phyloP scores from a whole-genome alignment of 805 yeast genomes.

The Spathaspora arborariae region DNA sequence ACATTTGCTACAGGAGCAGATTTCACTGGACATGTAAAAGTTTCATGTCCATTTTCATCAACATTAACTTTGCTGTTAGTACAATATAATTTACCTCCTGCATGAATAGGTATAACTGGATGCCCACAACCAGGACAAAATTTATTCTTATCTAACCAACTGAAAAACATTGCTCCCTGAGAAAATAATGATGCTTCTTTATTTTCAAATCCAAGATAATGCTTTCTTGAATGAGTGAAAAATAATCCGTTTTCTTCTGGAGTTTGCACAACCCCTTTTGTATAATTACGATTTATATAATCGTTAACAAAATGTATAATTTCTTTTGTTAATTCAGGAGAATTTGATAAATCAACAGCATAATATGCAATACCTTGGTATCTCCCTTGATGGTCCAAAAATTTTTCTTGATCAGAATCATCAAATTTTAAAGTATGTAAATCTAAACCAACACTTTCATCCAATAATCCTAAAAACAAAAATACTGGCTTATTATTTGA shows the following conservation, averaged over 20 bases:
- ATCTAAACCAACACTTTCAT: conserved; percentile 41
- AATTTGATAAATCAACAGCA: conserved; percentile 54
- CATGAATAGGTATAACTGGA: conserved; percentile 55
- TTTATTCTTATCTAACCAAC: conserved; percentile 73
- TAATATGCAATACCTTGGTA: conserved; percentile 62
- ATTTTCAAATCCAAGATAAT: conserved; percentile 29
- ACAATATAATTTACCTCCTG: conserved; percentile 62
- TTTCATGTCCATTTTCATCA: conserved; percentile 13
- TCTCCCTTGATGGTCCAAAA: conserved; percentile 41
- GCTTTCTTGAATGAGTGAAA: conserved; percentile 34
- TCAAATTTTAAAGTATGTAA: conserved; percentile 23
- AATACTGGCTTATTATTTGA: conserved; percentile 32
- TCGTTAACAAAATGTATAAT: conserved; percentile 22
- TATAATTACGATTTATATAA: conserved; percentile 8
- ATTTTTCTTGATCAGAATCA: conserved; percentile 24
- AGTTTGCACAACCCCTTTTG: conserved; percentile 6
- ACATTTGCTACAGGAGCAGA: conserved; percentile 59
- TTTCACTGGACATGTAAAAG: conserved; percentile 34
- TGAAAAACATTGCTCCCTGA: conserved; percentile 79
- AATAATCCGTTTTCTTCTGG: conserved; percentile 15
- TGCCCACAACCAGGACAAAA: conserved; percentile 89
- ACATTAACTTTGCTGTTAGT: conserved; percentile 19
- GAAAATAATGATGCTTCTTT: conserved; percentile 66
- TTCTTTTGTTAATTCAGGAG: conserved; percentile 39
- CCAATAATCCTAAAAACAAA: conserved; percentile 44